Percentiles rank a stretch among this genome's conserved stretches.
Evolutionary conservation across 1,284 basidiomycete genomes (phyloP).

Genomic region (Boletus mariae): DNA sequence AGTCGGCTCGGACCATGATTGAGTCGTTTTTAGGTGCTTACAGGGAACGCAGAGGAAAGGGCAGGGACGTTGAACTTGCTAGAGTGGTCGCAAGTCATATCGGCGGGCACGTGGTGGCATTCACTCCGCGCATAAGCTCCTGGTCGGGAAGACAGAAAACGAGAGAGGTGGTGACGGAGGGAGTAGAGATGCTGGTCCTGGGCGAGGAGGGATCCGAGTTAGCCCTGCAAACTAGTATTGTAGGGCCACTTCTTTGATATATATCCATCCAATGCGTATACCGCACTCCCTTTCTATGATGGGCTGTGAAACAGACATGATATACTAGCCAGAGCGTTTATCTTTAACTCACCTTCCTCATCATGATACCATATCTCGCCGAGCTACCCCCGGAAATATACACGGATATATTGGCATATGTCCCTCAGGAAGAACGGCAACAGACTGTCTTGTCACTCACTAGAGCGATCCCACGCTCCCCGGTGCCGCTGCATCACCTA

Average conservation of each 20-base stretch:
- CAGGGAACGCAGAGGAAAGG: constrained; percentile 19
- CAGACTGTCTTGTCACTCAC: constrained; percentile 49
- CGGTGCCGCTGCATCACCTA: constrained; percentile 49
- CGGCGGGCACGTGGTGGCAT: constrained; percentile 48
- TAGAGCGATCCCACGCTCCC: constrained; percentile 50
- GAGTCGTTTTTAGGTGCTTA: constrained; percentile 46
- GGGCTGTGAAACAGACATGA: not conserved
- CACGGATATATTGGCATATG: constrained; percentile 44
- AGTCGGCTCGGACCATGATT: constrained; percentile 34
- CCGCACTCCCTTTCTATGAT: not conserved
- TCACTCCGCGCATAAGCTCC: constrained; percentile 38
- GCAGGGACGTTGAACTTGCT: constrained; percentile 23
- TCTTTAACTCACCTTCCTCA: not conserved
- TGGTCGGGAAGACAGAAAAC: constrained; percentile 47
- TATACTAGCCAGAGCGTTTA: too few relatives aligned
- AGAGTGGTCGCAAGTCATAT: constrained; percentile 39
- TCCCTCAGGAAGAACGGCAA: constrained; percentile 40
- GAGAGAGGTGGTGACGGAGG: constrained; percentile 45
- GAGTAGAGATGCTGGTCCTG: constrained; percentile 41
- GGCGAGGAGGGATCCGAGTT: constrained; percentile 32
- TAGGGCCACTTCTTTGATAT: constrained; percentile 25
- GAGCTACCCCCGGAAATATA: constrained; percentile 62
- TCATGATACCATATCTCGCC: constrained; percentile 21
- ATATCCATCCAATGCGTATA: not conserved
- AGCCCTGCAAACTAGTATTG: constrained; percentile 31